A percentile compares a stretch with the other conserved stretches of the same genome.
Conservation (phyloP, 1,284 basidiomycete species). For the Pascua guehoae region DNA sequence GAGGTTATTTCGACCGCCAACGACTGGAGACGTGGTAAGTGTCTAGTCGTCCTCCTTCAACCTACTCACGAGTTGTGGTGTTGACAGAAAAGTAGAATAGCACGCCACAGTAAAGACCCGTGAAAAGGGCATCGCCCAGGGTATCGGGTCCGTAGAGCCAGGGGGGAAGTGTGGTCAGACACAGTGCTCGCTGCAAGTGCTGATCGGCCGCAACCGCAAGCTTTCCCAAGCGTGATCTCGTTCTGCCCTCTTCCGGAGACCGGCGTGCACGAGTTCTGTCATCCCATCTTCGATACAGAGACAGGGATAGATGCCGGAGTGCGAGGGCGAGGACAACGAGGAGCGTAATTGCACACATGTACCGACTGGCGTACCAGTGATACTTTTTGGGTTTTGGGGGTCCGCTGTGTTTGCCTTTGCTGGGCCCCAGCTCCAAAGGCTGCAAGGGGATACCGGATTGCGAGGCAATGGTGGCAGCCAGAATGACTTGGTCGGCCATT, state of each 20-base stretch:
- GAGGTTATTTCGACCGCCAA: constrained; percentile 11
- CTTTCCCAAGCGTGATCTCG: no score
- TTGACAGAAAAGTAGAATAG: constrained; percentile 14
- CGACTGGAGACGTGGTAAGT: neutral
- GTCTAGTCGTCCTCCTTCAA: neutral
- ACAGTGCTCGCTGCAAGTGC: no score
- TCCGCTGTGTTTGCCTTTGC: neutral
- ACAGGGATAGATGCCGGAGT: no score
- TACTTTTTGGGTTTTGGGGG: constrained; percentile 6
- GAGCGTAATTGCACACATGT: constrained; percentile 12
- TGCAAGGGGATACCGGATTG: no score
- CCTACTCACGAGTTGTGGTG: constrained; percentile 15
- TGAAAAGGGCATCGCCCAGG: constrained; percentile 24
- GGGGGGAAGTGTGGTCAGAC: constrained; percentile 18
- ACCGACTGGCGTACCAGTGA: constrained; percentile 21
- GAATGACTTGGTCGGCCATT: no score
- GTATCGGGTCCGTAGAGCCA: constrained; percentile 35
- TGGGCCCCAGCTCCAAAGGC: no score
- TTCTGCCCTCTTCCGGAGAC: no score
- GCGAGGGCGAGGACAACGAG: constrained; percentile 5
- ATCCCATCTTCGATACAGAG: no score
- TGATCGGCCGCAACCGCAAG: no score
- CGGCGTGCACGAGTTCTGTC: no score
- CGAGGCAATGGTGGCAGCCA: no score
- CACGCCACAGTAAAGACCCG: constrained; percentile 20